Base-by-base conservation (phyloP, 371 early-diverging fungal genomes). In the Haplosporangium sp. region DNA sequence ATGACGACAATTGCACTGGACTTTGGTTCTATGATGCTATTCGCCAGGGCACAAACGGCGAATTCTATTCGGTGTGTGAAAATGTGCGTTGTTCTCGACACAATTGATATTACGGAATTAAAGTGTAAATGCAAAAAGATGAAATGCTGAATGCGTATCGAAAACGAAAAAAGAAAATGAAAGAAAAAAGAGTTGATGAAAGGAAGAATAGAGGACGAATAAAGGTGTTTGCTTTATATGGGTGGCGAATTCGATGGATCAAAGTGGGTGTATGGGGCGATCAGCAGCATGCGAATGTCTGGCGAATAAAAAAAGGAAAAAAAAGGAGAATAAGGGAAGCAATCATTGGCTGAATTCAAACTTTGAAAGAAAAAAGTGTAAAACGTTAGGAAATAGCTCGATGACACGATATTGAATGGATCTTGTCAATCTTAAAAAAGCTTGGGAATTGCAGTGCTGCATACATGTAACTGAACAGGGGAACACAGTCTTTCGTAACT, bases 341-440 rank as follows among this genome's bases (percentile, higher is more conserved):
- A 44, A 55, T 55, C 34, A 55, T 55, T 55, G 55, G 55, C 55
- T 55, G 34, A 34, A 55, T 55, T 27, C 20, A 20, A 55, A 55
- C 11, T 8, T 27, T 8, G 34, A 6, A 20, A 55, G 34, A 20
- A 55, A 50, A 27, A 37, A 39, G 17, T 37, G 39, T 38, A 17
- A 59, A 37, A 59, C 37, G 40, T 37, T 59, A 40, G 15, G 42
- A 42, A 63, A 65, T 13, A 45, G 60, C 53, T 52, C 62, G 71
- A 76, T 76, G 76, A 64, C 76, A 76, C 64, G 76, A 76, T 76
- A 66, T 35, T 59, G 59, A 58, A 71, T 20, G 68, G 64, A 71
- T 76, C 71, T 76, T 59, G 58, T 37, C 59, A 62, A 63, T 67
- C 39, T 47, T 19, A 20, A 42, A 8, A 20, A 17, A 20, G 20